phyloP scores from a whole-genome alignment of 2,329 filamentous ascomycete genomes.

The Aspergillus candidus region DNA sequence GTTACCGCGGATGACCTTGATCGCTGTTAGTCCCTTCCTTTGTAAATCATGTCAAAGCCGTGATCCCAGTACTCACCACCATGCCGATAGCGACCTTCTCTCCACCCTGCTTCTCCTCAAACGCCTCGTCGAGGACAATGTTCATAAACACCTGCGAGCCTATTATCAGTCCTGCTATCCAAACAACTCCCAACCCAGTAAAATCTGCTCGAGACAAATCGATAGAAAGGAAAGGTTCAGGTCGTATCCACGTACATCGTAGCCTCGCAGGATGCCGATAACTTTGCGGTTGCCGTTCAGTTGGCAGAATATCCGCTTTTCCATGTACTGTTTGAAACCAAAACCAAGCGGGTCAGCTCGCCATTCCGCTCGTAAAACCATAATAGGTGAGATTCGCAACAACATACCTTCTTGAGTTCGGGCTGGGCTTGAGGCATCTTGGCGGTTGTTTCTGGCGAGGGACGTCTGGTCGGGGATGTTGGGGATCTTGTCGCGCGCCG shows the following conservation, averaged over 20 bases:
- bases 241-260: slow-evolving; percentile 64
- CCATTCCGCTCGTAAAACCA: slow-evolving; percentile 2
- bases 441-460: slow-evolving; percentile 22
- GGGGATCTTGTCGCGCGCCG: slow-evolving; percentile 15
- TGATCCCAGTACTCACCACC: slow-evolving; percentile 57
- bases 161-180: slow-evolving; percentile 4
- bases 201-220: not conserved
- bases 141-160: slow-evolving; percentile 81
- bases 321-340: slow-evolving; percentile 68
- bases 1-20: slow-evolving; percentile 83
- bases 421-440: slow-evolving; percentile 98
- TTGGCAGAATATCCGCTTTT: slow-evolving; percentile 97
- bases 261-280: slow-evolving; percentile 86
- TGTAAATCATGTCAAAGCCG: no score
- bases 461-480: slow-evolving; percentile 19
- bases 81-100: slow-evolving; percentile 89
- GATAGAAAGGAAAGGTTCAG: not conserved
- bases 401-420: slow-evolving; percentile 88
- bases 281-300: slow-evolving; percentile 97
- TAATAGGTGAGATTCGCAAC: not conserved
- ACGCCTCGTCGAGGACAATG: slow-evolving; percentile 92
- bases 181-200: not conserved
- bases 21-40: slow-evolving; percentile 6
- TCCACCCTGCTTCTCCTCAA: slow-evolving; percentile 87
- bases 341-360: slow-evolving; percentile 11